Conservation (phyloP, 2,329 filamentous ascomycete genomes). For the Fusarium papillatum region DNA sequence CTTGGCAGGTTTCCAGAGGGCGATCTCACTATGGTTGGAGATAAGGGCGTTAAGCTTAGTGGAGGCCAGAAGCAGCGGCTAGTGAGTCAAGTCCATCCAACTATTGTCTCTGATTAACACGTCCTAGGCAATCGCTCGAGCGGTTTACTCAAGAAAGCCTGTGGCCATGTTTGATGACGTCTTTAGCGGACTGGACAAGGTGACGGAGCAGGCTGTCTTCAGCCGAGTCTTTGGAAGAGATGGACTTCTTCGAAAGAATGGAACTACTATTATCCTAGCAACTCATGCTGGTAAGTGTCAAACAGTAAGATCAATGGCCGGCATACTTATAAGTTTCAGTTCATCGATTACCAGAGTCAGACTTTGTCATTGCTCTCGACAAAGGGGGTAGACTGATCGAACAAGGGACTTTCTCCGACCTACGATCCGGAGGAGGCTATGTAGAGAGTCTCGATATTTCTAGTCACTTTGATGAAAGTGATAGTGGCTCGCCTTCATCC, state of each 20-base stretch:
- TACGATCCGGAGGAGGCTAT: conserved; percentile 53
- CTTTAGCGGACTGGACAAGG: conserved; percentile 55
- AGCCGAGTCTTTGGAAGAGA: conserved; percentile 51
- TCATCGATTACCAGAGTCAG: conserved; percentile 53
- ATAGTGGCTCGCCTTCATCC: background rate
- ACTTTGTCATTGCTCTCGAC: conserved; percentile 60
- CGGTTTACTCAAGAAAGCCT: conserved; percentile 48
- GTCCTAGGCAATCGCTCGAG: conserved; percentile 48
- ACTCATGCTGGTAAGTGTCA: conserved; percentile 48
- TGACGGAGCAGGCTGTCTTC: conserved; percentile 58
- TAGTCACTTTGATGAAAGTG: conserved; percentile 27
- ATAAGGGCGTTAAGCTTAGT: conserved; percentile 50
- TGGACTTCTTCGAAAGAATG: conserved; percentile 51
- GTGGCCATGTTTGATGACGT: conserved; percentile 55
- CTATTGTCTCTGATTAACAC: background rate
- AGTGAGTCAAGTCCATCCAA: conserved; percentile 29
- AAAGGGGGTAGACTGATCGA: conserved; percentile 55
- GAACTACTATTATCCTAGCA: conserved; percentile 47
- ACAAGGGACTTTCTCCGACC: conserved; percentile 54
- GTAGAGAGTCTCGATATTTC: conserved; percentile 53
- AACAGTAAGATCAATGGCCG: accelerated
- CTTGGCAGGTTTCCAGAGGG: conserved; percentile 40
- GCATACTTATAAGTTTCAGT: background rate
- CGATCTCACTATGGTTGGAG: conserved; percentile 45
- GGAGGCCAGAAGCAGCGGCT: conserved; percentile 52